Conservation (phyloP, 73 alveolate genomes). For the Paramecium caudatum region DNA sequence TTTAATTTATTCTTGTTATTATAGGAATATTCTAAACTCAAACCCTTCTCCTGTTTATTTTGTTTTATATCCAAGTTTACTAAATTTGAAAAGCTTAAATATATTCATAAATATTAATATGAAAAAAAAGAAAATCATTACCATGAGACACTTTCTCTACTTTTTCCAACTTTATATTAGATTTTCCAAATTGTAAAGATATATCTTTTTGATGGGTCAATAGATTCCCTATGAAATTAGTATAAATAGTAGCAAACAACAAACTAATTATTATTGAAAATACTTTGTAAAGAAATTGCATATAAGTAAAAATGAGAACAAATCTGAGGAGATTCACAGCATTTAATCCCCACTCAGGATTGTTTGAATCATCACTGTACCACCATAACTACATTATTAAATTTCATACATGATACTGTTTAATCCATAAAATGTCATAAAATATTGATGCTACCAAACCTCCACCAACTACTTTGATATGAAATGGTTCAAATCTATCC, state of each 20-base stretch:
- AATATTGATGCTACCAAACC: slow-evolving; percentile 63
- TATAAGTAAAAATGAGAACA: slow-evolving; percentile 48
- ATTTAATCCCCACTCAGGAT: slow-evolving; percentile 69
- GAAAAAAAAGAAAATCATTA: slow-evolving; percentile 29
- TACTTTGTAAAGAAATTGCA: slow-evolving; percentile 61
- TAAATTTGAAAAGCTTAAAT: too few species aligned
- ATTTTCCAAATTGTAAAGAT: slow-evolving; percentile 54
- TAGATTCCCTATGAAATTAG: slow-evolving; percentile 44
- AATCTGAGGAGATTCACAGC: slow-evolving; percentile 58
- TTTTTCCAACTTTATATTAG: slow-evolving; percentile 32
- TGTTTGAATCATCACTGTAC: slow-evolving; percentile 55
- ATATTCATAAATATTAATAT: too few species aligned
- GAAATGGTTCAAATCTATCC: slow-evolving; percentile 56
- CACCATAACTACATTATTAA: slow-evolving; percentile 40
- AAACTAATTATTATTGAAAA: slow-evolving; percentile 49
- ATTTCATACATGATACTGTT: slow-evolving; percentile 51
- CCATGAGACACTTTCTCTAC: slow-evolving; percentile 30
- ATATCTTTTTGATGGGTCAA: slow-evolving; percentile 49
- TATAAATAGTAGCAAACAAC: slow-evolving; percentile 65
- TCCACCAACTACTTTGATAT: slow-evolving; percentile 15
- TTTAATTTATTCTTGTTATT: neutral
- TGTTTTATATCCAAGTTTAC: too few species aligned
- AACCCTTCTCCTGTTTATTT: slow-evolving; percentile 58
- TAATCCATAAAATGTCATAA: slow-evolving; percentile 59
- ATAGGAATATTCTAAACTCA: neutral